Conservation (phyloP, 2,329 filamentous ascomycete species). For the Fusarium illudens region DNA sequence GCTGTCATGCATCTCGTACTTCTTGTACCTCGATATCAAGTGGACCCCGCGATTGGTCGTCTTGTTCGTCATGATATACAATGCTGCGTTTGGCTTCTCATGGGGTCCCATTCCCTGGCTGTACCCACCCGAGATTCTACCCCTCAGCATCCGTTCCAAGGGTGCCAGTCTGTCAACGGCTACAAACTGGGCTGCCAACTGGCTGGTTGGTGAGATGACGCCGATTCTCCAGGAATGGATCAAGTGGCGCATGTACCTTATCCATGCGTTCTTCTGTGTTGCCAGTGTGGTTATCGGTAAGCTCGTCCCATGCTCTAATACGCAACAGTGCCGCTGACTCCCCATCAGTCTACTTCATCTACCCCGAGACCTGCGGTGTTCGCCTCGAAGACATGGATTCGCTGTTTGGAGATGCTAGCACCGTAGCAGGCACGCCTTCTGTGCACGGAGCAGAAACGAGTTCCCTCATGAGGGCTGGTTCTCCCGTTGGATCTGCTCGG, state of each 20-base stretch:
- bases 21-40: slow-evolving; percentile 84
- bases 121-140: slow-evolving; percentile 97
- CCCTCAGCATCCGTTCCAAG: slow-evolving; percentile 95
- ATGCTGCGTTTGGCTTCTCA: slow-evolving; percentile 91
- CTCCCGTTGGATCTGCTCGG: slow-evolving; percentile 76
- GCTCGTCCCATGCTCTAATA: slow-evolving; percentile 50
- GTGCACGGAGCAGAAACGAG: slow-evolving; percentile 80
- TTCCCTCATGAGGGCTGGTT: slow-evolving; percentile 80
- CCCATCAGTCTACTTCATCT: slow-evolving; percentile 89
- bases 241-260: slow-evolving; percentile 90
- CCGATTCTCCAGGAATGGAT: slow-evolving; percentile 92
- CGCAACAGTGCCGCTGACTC: slow-evolving; percentile 9
- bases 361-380: slow-evolving; percentile 95
- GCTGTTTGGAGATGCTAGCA: slow-evolving; percentile 92
- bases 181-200: slow-evolving; percentile 98
- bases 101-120: slow-evolving; percentile 99
- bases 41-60: slow-evolving; percentile 87
- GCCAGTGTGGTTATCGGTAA: slow-evolving; percentile 95
- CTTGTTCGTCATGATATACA: slow-evolving; percentile 97
- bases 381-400: slow-evolving; percentile 96
- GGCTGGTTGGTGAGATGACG: slow-evolving; percentile 94
- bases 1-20: slow-evolving; percentile 91
- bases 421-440: slow-evolving; percentile 78
- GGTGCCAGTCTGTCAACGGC: slow-evolving; percentile 96
- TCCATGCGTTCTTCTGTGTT: slow-evolving; percentile 97